Evolutionary conservation across 116 monocot genomes (phyloP).

Genomic region (Papilionanthe hybrid): DNA sequence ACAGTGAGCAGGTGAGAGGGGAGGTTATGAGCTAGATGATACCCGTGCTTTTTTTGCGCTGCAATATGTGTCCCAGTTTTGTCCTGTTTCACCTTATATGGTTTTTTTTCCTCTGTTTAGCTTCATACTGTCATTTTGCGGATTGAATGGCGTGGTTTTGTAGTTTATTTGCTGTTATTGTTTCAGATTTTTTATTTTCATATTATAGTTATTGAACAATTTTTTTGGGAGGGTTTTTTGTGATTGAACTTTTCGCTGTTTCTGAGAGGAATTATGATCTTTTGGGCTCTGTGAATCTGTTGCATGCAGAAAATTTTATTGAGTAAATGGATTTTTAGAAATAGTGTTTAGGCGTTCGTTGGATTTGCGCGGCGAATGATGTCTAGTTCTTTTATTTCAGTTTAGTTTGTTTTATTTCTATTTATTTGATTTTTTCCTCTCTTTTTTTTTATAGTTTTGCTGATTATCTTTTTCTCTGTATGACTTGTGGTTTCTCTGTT

Average conservation of each 20-base stretch:
- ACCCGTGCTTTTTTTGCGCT: neutral
- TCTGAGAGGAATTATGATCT: neutral
- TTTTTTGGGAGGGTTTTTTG: neutral
- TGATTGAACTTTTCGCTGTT: neutral
- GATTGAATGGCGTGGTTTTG: neutral
- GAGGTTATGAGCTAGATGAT: neutral
- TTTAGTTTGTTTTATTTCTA: neutral
- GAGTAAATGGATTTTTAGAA: neutral
- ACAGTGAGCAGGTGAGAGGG: slow-evolving; percentile 31
- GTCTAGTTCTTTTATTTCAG: too few species aligned
- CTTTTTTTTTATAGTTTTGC: neutral
- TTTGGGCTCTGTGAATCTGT: neutral
- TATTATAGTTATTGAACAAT: neutral
- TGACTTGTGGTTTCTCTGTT: neutral
- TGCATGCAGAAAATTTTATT: neutral
- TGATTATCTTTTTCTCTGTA: too few species aligned
- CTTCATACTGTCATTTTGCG: neutral
- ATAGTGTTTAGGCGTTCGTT: too few species aligned
- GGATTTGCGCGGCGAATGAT: too few species aligned
- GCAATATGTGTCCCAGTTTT: neutral
- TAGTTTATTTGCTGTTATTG: neutral
- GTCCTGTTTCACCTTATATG: neutral
- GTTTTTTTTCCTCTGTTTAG: neutral
- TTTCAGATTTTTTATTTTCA: too few species aligned
- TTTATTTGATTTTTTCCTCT: neutral